phyloP scores from a whole-genome alignment of 2,329 filamentous ascomycete species.

The Monilinia laxa region DNA sequence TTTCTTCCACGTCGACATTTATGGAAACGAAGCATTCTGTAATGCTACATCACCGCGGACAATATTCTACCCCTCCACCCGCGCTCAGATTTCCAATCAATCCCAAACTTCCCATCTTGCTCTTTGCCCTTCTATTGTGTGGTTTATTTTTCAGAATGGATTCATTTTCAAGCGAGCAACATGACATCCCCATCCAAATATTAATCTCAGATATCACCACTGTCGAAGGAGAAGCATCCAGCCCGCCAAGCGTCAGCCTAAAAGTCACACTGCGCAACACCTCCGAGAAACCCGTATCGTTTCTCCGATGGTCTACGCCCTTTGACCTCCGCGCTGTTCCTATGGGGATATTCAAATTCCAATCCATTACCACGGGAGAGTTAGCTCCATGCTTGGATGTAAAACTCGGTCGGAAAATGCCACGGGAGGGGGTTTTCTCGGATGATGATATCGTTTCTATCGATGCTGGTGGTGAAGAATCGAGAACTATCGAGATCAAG shows the following conservation, averaged over 20 bases:
- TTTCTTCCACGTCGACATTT: neutral
- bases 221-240: neutral
- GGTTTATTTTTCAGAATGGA: slow-evolving; percentile 10
- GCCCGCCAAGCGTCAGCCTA: slow-evolving; percentile 17
- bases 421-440: slow-evolving; percentile 33
- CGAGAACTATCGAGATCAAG: slow-evolving; percentile 33
- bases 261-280: slow-evolving; percentile 34
- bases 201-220: neutral
- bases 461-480: slow-evolving; percentile 32
- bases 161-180: neutral
- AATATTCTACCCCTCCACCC: slow-evolving; percentile 1
- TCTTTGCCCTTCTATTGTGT: neutral
- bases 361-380: slow-evolving; percentile 25
- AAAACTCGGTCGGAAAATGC: slow-evolving; percentile 39
- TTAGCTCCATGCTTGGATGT: slow-evolving; percentile 29
- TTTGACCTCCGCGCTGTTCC: slow-evolving; percentile 41
- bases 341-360: slow-evolving; percentile 40
- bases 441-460: slow-evolving; percentile 40
- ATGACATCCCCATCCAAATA: slow-evolving; percentile 8
- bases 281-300: slow-evolving; percentile 36
- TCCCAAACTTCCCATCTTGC: neutral
- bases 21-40: neutral
- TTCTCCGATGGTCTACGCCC: slow-evolving; percentile 44
- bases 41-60: slow-evolving; percentile 2
- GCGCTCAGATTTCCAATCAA: neutral